A percentile compares a stretch with the other conserved stretches of the same genome.
Evolutionary conservation across 768 basidiomycete genomes (phyloP).

Genomic region (Hydnum rufescens): DNA sequence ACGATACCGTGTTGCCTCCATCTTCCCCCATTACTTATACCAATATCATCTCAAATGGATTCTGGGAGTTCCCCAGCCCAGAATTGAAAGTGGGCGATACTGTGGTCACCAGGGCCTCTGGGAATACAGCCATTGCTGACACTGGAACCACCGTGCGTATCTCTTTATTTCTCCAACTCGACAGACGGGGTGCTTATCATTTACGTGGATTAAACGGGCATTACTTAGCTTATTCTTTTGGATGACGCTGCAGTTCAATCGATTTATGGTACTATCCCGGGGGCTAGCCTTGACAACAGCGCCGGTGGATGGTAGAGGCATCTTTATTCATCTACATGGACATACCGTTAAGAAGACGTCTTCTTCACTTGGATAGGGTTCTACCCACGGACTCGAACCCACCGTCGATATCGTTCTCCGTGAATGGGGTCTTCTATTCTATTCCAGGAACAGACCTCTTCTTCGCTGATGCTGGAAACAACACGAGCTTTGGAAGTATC

Average conservation of each 20-base stretch:
- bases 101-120: constrained; percentile 8
- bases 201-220: not conserved
- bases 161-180: not conserved
- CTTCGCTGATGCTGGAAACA: constrained; percentile 12
- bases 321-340: too few species aligned
- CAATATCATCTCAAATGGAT: constrained; percentile 17
- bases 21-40: constrained; percentile 3
- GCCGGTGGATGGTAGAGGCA: constrained; percentile 24
- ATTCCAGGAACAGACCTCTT: constrained; percentile 11
- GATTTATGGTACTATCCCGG: not conserved
- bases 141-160: constrained; percentile 5
- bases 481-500: constrained; percentile 3
- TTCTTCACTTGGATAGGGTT: not conserved
- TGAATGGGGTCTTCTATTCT: not conserved
- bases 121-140: not conserved
- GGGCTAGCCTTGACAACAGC: constrained; percentile 7
- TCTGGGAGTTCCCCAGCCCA: constrained; percentile 22
- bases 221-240: not conserved
- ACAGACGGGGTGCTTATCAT: not conserved
- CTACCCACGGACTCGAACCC: not conserved
- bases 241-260: not conserved
- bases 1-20: constrained; percentile 11
- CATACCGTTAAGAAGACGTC: too few species aligned
- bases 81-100: constrained; percentile 15
- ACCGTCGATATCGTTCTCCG: not conserved